Percentiles rank a stretch among this genome's conserved stretches.
These are phyloP conservation scores for Escovopsis sp. DNA, from an alignment of 2,329 filamentous ascomycete species.

Conservation along the genomic window DNA sequence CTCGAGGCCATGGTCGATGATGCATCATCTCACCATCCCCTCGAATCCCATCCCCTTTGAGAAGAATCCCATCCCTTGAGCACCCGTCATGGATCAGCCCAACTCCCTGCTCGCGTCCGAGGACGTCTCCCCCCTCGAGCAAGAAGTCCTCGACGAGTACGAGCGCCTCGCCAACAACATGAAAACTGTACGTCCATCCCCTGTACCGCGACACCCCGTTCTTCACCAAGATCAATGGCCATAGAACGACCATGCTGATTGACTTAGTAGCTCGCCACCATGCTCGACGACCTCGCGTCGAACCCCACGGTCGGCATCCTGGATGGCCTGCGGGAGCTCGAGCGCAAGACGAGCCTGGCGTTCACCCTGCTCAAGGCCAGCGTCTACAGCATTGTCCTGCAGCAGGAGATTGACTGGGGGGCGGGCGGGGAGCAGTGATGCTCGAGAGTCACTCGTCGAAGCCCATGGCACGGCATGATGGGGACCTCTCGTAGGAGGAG, in stretches of 20 bases:
- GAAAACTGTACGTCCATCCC: slow-evolving; percentile 51
- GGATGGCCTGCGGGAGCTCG: slow-evolving; percentile 72
- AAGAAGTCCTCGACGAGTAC: slow-evolving; percentile 92
- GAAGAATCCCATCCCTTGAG: too few species aligned
- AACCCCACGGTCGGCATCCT: slow-evolving; percentile 69
- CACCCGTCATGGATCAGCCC: slow-evolving; percentile 7
- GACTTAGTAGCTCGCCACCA: slow-evolving; percentile 40
- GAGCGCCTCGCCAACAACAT: slow-evolving; percentile 76
- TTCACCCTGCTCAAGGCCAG: slow-evolving; percentile 95
- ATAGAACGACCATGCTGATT: too few species aligned
- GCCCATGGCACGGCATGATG: too few species aligned
- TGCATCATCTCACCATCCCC: too few species aligned
- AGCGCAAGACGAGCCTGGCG: slow-evolving; percentile 87
- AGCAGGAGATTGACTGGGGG: slow-evolving; percentile 82
- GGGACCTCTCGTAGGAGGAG: too few species aligned
- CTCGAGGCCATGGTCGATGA: too few species aligned
- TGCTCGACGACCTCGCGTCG: slow-evolving; percentile 49
- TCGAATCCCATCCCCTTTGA: too few species aligned
- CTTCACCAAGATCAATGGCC: too few species aligned
- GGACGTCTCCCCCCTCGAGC: slow-evolving; percentile 67
- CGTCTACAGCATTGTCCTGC: slow-evolving; percentile 95
- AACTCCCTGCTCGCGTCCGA: slow-evolving; percentile 26
- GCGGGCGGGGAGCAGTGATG: slow-evolving; percentile 12
- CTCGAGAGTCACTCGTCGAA: too few species aligned
- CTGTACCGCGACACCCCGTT: neutral